A percentile compares a stretch with the other conserved stretches of the same genome.
These are phyloP conservation scores for Trametes elegans DNA, from an alignment of 768 basidiomycete genomes.

Conservation along the genomic window DNA sequence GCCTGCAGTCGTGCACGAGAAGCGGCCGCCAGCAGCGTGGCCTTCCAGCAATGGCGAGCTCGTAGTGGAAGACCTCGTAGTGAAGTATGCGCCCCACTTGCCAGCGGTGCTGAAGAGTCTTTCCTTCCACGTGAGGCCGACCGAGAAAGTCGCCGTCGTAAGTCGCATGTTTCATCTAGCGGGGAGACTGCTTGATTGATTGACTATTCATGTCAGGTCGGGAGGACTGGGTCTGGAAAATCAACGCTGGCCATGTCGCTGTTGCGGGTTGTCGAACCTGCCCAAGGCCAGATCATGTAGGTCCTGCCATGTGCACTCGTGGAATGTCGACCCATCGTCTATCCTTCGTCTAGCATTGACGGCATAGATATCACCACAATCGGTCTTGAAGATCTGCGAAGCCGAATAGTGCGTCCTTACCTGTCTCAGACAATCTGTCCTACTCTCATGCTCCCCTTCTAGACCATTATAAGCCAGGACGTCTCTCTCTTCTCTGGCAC, in stretches of 20 bases:
- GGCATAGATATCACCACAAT: slow-evolving; percentile 66
- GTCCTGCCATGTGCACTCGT: slow-evolving; percentile 14
- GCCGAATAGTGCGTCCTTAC: slow-evolving; percentile 43
- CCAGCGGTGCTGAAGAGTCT: slow-evolving; percentile 57
- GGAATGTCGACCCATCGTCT: background rate
- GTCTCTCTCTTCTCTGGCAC: slow-evolving; percentile 74
- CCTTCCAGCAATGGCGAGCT: slow-evolving; percentile 59
- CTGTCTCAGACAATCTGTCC: background rate
- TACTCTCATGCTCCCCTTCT: background rate
- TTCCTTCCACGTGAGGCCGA: slow-evolving; percentile 56
- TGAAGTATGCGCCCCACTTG: slow-evolving; percentile 62
- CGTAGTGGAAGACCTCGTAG: slow-evolving; percentile 53
- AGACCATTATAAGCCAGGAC: slow-evolving; percentile 77
- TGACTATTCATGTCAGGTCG: slow-evolving; percentile 50
- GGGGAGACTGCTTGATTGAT: background rate
- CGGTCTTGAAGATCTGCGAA: slow-evolving; percentile 67
- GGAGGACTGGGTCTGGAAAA: slow-evolving; percentile 59
- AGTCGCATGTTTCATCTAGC: slow-evolving; percentile 22
- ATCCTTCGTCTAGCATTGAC: slow-evolving; percentile 46
- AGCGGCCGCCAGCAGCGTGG: slow-evolving; percentile 71
- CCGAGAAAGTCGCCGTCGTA: slow-evolving; percentile 70
- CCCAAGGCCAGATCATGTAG: slow-evolving; percentile 56
- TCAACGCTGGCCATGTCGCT: slow-evolving; percentile 33
- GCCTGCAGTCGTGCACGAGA: slow-evolving; percentile 52
- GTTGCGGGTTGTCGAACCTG: slow-evolving; percentile 62